Evolutionary conservation across 208 protist genomes (phyloP), one percentile per base, ranked within the genome.

Genomic region (Trypanosoma mega): DNA sequence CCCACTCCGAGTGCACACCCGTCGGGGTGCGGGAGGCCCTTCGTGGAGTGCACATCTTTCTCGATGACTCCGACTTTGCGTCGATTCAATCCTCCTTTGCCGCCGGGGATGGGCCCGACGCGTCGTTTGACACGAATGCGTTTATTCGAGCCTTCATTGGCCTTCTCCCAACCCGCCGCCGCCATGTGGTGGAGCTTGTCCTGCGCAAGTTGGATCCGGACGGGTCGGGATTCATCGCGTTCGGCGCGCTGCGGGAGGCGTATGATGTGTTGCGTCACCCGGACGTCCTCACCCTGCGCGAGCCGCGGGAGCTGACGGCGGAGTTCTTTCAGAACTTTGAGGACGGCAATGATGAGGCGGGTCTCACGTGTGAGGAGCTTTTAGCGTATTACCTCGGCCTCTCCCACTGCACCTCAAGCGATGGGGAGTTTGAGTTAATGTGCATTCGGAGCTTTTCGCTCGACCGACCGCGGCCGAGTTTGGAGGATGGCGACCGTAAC

Each of bases 381-480:
- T 64, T 68, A 20, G 63, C 73, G 18, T 95, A 92, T 75, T 82
- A 70, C 49, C 45, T 85, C 14, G 88, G 88, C 49, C 36, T 92
- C 55, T 90, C 82, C 2, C 18, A 64, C 43, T 52, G 30, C 16
- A 90, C 68, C 4, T 48, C 73, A 27, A 60, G 76, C 1, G 85
- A 95, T 53, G 70, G 75, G 18, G 78, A 87, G 48, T 92, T 95
- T 49, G 88, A 95, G 69, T 74, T 95, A 23, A 72, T 60, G 49
- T 92, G 85, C 74, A 87, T 85, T 29, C 88, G 88, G 39, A 78
- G 83, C 47, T 95, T 91, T 57, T 90, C 71, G 39, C 77, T 95
- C 11, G 88, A 95, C 54, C 74, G 83, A 1, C 83, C 88, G 20
- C 77, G 77, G 63, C 37, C 78, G n/a, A 43, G 44, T 33, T 43